Percentiles rank a stretch among this genome's conserved stretches.
phyloP scores from a whole-genome alignment of 495 filamentous ascomycete species.

The Penicillium robsamsonii region DNA sequence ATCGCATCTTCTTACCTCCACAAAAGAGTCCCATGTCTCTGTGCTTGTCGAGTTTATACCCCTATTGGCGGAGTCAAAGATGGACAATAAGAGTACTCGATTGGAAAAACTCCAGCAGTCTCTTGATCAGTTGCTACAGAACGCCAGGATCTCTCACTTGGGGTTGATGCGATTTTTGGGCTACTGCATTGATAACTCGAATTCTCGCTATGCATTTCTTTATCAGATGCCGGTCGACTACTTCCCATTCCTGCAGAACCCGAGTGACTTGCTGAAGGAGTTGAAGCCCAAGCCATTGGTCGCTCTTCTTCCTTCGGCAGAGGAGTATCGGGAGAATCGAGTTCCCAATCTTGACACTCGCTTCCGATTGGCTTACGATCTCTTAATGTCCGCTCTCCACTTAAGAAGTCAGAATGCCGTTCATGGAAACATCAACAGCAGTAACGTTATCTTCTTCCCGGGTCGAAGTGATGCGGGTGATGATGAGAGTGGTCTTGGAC shows the following conservation, averaged over 20 bases:
- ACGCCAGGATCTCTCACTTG: constrained; percentile 54
- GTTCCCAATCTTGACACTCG: constrained; percentile 70
- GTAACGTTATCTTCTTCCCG: constrained; percentile 77
- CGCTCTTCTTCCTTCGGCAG: constrained; percentile 48
- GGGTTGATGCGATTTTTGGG: constrained; percentile 73
- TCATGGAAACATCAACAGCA: constrained; percentile 77
- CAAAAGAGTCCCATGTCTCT: constrained; percentile 43
- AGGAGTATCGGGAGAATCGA: constrained; percentile 39
- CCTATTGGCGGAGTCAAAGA: constrained; percentile 40
- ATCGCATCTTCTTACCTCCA: constrained; percentile 31
- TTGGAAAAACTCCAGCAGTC: constrained; percentile 43
- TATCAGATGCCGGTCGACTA: constrained; percentile 73
- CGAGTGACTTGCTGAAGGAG: constrained; percentile 41
- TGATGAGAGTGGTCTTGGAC: constrained; percentile 40
- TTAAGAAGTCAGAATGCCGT: constrained; percentile 72
- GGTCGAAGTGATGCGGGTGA: constrained; percentile 39
- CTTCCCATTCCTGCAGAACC: constrained; percentile 46
- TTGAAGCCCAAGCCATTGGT: constrained; percentile 47
- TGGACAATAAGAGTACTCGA: constrained; percentile 28
- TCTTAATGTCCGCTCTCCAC: constrained; percentile 71
- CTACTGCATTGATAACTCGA: constrained; percentile 78
- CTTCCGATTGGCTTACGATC: constrained; percentile 77
- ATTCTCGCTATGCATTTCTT: constrained; percentile 76
- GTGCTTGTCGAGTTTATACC: constrained; percentile 49
- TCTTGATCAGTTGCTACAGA: constrained; percentile 46